Evolutionary conservation across 2,329 filamentous ascomycete species (phyloP).

Genomic region (Dothideomycetes sp.): DNA sequence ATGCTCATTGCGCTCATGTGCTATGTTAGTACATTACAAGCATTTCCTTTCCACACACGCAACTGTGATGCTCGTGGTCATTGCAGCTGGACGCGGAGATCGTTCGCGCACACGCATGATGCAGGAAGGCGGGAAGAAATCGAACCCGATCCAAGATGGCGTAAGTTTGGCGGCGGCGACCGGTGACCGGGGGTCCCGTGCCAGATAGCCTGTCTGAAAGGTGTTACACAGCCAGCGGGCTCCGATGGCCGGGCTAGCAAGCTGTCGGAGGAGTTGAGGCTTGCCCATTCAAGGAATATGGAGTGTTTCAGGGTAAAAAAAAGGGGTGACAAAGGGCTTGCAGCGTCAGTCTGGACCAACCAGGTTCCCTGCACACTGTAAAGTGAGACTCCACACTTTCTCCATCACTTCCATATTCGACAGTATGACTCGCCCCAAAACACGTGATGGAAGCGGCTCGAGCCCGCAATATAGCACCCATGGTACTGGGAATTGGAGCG

Average conservation of each 20-base stretch:
- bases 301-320: background rate
- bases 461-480: background rate
- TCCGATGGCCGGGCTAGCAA: background rate
- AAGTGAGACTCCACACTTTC: conserved; percentile 3
- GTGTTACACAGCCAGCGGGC: background rate
- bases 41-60: background rate
- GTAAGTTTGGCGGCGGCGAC: conserved; percentile 7
- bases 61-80: conserved; percentile 4
- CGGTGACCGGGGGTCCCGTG: conserved; percentile 5
- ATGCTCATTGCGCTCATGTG: too few relatives aligned
- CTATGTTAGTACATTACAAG: too few relatives aligned
- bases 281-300: background rate
- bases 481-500: background rate
- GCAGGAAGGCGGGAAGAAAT: conserved; percentile 7
- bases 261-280: background rate
- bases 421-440: background rate
- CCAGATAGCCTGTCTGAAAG: too few relatives aligned
- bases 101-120: conserved; percentile 9
- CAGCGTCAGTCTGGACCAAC: background rate
- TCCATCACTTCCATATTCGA: background rate
- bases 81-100: conserved; percentile 7
- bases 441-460: too few relatives aligned
- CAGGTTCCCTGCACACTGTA: background rate
- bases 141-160: conserved; percentile 7
- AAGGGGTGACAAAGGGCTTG: background rate